phyloP scores from a whole-genome alignment of 2,329 filamentous ascomycete species.

The Exserohilum rostratum region DNA sequence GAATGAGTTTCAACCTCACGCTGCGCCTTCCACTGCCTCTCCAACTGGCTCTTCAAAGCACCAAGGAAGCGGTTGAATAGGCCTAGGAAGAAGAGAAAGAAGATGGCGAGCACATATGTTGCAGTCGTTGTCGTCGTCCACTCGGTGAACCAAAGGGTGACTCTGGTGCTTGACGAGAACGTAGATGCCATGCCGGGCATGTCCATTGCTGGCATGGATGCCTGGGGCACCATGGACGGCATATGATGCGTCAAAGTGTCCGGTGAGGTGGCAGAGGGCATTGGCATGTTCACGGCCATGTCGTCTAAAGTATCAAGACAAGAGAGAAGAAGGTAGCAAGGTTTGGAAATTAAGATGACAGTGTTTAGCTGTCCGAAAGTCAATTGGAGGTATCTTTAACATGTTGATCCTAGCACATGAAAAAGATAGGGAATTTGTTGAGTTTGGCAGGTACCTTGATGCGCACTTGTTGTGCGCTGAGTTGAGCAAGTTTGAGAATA shows the following conservation, averaged over 20 bases:
- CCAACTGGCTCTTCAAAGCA: constrained; percentile 33
- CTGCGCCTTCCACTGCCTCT: constrained; percentile 24
- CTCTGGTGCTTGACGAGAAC: constrained; percentile 33
- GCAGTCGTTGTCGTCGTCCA: constrained; percentile 37
- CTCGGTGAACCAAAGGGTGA: constrained; percentile 37
- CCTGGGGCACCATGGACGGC: background rate
- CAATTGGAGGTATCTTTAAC: background rate
- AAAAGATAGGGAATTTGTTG: background rate
- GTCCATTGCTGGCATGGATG: constrained; percentile 13
- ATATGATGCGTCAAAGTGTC: background rate
- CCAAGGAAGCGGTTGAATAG: constrained; percentile 41
- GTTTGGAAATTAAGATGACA: background rate
- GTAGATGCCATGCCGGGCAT: constrained; percentile 33
- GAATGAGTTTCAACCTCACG: background rate
- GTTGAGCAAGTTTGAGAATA: constrained; percentile 22
- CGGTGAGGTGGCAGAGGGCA: constrained; percentile 1
- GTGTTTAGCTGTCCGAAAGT: background rate
- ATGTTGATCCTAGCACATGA: background rate
- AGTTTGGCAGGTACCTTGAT: constrained; percentile 11
- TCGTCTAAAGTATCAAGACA: background rate
- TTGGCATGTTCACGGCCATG: constrained; percentile 8
- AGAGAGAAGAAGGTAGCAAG: background rate
- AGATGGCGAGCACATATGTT: constrained; percentile 32
- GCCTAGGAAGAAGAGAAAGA: constrained; percentile 37
- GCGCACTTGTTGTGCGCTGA: background rate